Base-by-base conservation (phyloP, 2,329 filamentous ascomycete genomes). In the Cylindrodendrum hubeiense region DNA sequence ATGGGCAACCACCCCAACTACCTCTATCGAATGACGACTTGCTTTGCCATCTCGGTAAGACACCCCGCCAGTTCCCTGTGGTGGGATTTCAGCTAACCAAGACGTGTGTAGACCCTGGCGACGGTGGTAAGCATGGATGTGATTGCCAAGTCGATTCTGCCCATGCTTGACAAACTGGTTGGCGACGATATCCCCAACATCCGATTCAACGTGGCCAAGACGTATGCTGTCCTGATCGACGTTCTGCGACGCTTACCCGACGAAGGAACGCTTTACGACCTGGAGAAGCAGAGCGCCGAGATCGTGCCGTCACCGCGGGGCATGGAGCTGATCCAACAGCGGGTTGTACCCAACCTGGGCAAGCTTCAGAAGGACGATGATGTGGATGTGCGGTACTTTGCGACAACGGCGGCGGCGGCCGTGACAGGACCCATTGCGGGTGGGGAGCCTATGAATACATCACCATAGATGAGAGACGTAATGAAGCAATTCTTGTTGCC, bases 21-120 rank as follows among this genome's bases (percentile, higher is more conserved):
- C 80, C 91, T 99, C 57, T 99, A 99, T 87, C 90, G 96, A 79
- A 99, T 99, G 96, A 99, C 96, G 10, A 99, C 96, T n/a, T 98
- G 95, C 84, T 99, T 99, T 80, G 96, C 96, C 67, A 97, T 99
- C 72, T 95, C 94, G 74, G 96, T 99, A 87, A 86, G 93, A 88
- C 8, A 58, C 26, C 26, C 10, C 3, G 5, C 9, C 7, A 12
- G n/a, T 39, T 28, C 51, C 46, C n/a, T 30, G 41, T 22, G 3
- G n/a, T 17, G n/a, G 28, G 17, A 21, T 34, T 33, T 5, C 5
- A 30, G 44, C 50, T 69, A 39, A 68, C 74, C 82, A 71, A 67
- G 70, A 21, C 21, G 41, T 21, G n/a, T 39, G 2, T 52, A 99
- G 96, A 99, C 95, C 24, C 90, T 99, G 68, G 93, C 96, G 30